Evolutionary conservation across 345 rosid genomes (phyloP), one percentile per base, ranked within the genome.

Genomic region (Angophora floribunda): DNA sequence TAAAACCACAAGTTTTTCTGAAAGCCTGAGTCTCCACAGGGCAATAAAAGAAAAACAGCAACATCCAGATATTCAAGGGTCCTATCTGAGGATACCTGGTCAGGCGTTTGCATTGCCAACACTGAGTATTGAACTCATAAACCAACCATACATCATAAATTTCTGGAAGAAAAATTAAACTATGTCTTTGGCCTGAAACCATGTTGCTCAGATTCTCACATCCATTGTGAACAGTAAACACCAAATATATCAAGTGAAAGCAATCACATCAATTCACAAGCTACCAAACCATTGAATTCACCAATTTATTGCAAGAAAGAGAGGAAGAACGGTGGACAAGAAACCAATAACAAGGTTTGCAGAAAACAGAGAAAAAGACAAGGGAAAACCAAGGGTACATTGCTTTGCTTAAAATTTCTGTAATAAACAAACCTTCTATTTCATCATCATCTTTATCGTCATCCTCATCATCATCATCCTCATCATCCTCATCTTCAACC

Each of bases 401-500:
- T 63, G 41, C 28, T 44, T 75, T 41, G 49, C 84, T 75, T 36
- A 41, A 75, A 44, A 75, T 75, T 36, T 41, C 84, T 10, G 28
- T 32, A 30, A 26, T 36, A 26, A 70, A 85, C 85, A 70, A 67
- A 94, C 95, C 96, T 63, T 94, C 97, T 30, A 84, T 94, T 6
- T 94, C 96, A 51, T 93, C 96, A 0, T 94, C 96, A 51, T 95
- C 96, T 63, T 93, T 90, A 30, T 95, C 97, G 0, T 96, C 96
- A 7, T 94, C 95, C 1, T 95, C 96, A 21, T 95, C 95, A 1
- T 96, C 98, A 4, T 94, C 96, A 1, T 95, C 98, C 22, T 93
- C 94, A 28, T 93, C 94, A 19, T 96, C 97, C n/a, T 92, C 96
- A 57, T 96, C 97, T 90, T 95, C 96, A 52, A 96, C 89, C 85